phyloP scores from a whole-genome alignment of 2,329 filamentous ascomycete species.

The Lecanosticta acicola region DNA sequence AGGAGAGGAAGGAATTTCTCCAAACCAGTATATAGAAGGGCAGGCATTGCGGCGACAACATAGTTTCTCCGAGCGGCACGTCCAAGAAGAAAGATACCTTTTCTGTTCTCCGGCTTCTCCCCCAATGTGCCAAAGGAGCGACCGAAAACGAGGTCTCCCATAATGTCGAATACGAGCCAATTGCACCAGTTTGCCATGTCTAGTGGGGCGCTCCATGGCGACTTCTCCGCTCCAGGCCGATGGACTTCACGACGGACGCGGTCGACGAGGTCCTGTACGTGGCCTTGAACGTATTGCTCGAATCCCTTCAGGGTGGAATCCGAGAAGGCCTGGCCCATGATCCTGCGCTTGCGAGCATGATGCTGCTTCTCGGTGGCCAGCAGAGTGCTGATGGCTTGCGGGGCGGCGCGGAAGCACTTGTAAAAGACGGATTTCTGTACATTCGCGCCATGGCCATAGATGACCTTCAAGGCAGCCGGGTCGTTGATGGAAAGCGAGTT shows the following conservation, averaged over 20 bases:
- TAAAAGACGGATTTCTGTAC: slow-evolving; percentile 48
- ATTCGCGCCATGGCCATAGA: slow-evolving; percentile 45
- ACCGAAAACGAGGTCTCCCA: slow-evolving; percentile 46
- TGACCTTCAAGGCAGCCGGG: slow-evolving; percentile 38
- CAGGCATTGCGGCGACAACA: slow-evolving; percentile 33
- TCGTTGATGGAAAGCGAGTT: slow-evolving; percentile 26
- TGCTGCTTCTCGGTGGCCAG: slow-evolving; percentile 39
- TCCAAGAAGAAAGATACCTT: slow-evolving; percentile 39
- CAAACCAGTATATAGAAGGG: slow-evolving; percentile 19
- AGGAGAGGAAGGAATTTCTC: slow-evolving; percentile 24
- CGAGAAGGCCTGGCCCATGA: slow-evolving; percentile 43
- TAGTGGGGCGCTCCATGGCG: slow-evolving; percentile 19
- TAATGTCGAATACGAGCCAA: slow-evolving; percentile 48
- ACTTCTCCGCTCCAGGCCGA: slow-evolving; percentile 9
- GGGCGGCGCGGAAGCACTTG: slow-evolving; percentile 40
- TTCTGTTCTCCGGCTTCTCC: slow-evolving; percentile 27
- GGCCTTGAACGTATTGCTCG: slow-evolving; percentile 23
- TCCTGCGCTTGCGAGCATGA: slow-evolving; percentile 42
- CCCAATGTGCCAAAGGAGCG: slow-evolving; percentile 26
- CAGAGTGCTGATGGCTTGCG: slow-evolving; percentile 40
- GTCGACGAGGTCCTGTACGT: slow-evolving; percentile 18
- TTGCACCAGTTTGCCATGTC: slow-evolving; percentile 27
- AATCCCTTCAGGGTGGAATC: slow-evolving; percentile 27
- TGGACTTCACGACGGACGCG: slow-evolving; percentile 9
- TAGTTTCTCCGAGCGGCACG: slow-evolving; percentile 43